Evolutionary conservation across 805 yeast species (phyloP).

Genomic region (Saccharomycopsis lassenensis): DNA sequence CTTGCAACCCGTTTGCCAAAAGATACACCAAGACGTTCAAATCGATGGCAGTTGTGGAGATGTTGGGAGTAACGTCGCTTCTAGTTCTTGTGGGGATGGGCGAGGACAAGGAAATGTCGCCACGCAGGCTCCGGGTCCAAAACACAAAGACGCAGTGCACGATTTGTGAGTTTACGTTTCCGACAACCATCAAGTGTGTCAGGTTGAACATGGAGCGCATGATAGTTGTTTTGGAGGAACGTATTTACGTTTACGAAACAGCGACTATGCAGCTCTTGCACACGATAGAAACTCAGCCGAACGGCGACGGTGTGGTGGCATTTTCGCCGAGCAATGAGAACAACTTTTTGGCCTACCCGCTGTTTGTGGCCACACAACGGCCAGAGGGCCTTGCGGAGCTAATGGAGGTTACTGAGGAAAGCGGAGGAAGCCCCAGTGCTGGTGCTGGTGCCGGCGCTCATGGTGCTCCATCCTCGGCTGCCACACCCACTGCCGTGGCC

Average conservation of each 20-base stretch:
- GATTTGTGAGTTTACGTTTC: conserved; percentile 66
- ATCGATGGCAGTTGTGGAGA: conserved; percentile 58
- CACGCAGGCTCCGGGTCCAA: conserved; percentile 68
- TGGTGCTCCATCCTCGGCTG: neutral
- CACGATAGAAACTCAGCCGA: conserved; percentile 38
- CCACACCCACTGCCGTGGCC: conserved; percentile 5
- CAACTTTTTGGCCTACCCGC: conserved; percentile 60
- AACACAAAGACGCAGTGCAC: conserved; percentile 57
- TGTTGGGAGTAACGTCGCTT: conserved; percentile 63
- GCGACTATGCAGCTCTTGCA: conserved; percentile 56
- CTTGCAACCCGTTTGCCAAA: conserved; percentile 56
- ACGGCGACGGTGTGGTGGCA: conserved; percentile 48
- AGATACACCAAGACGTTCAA: conserved; percentile 39
- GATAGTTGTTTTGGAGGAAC: conserved; percentile 50
- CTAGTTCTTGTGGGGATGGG: conserved; percentile 67
- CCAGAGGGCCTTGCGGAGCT: conserved; percentile 10
- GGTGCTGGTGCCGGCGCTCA: no score
- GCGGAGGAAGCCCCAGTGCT: no score
- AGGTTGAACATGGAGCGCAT: conserved; percentile 56
- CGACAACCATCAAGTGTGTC: conserved; percentile 48
- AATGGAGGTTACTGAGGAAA: no score
- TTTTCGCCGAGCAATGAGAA: conserved; percentile 42
- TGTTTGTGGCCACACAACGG: conserved; percentile 64
- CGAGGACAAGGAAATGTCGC: conserved; percentile 55
- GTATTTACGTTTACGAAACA: conserved; percentile 63